Conservation (phyloP, 129 eudicot genomes). For the Daucus carota region DNA sequence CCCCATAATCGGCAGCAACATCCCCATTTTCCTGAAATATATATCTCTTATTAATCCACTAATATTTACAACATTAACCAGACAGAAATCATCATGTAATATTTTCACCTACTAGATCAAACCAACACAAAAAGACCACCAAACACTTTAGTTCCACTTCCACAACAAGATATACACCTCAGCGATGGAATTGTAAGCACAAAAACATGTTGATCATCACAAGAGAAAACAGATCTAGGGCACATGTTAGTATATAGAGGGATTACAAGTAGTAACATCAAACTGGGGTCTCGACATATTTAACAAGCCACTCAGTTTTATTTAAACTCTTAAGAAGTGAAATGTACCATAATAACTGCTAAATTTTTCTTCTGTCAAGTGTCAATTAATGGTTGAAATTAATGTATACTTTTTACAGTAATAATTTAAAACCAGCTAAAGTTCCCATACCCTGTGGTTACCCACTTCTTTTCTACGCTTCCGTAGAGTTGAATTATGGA, state of each 20-base stretch:
- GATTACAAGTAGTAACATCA: not conserved
- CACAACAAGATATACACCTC: not conserved
- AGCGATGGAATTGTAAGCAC: not conserved
- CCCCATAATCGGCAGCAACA: conserved; percentile 50
- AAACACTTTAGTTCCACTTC: not conserved
- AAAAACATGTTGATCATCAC: not conserved
- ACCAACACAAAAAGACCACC: not conserved
- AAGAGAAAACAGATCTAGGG: not conserved
- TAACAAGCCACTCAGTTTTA: not conserved
- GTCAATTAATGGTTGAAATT: not conserved
- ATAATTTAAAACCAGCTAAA: not conserved
- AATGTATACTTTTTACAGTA: not conserved
- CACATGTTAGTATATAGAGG: not conserved
- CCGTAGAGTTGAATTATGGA: conserved; percentile 78
- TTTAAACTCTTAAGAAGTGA: not conserved
- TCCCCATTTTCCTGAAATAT: conserved; percentile 71
- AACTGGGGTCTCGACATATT: not conserved
- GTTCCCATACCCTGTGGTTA: conserved; percentile 54
- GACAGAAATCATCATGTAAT: not conserved
- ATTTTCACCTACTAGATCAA: not conserved
- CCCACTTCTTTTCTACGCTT: conserved; percentile 84
- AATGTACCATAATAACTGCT: not conserved
- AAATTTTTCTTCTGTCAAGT: not conserved
- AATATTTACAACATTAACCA: not conserved
- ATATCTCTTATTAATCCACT: conserved; percentile 15